Conservation (phyloP, 352 stramenopile species). For the Globisporangium sylvaticum region DNA sequence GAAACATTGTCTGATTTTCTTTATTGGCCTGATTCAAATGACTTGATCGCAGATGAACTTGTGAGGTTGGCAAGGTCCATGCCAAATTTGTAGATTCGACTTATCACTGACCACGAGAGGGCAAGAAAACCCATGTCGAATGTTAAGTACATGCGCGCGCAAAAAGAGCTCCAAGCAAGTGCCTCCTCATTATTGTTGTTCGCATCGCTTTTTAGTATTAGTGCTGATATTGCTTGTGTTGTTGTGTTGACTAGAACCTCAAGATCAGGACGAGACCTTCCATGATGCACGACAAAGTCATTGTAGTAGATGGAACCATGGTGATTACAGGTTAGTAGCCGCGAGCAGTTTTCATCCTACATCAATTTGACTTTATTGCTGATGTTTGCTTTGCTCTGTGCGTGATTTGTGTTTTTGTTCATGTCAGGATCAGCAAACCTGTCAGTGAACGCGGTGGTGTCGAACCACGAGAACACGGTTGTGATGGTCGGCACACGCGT, state of each 20-base stretch:
- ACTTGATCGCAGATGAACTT: neutral
- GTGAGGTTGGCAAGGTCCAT: neutral
- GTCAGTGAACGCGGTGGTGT: neutral
- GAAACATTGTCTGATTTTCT: neutral
- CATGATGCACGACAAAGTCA: neutral
- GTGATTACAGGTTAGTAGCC: neutral
- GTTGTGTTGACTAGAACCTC: neutral
- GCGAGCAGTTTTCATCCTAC: neutral
- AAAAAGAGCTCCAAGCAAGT: neutral
- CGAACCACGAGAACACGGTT: neutral
- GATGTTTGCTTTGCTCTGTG: neutral
- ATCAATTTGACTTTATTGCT: neutral
- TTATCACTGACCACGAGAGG: neutral
- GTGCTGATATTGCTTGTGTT: neutral
- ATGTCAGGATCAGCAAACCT: neutral
- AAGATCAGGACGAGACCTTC: neutral
- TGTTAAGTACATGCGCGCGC: too few species aligned
- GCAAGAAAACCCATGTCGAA: neutral
- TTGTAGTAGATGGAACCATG: neutral
- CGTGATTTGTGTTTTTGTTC: neutral
- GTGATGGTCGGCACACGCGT: neutral
- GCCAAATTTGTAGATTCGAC: neutral
- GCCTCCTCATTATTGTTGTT: neutral
- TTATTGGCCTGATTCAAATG: neutral
- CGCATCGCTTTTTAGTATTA: neutral